Evolutionary conservation across 2,329 filamentous ascomycete genomes (phyloP), one percentile per base, ranked within the genome.

Genomic region (Xylariaceae sp.): DNA sequence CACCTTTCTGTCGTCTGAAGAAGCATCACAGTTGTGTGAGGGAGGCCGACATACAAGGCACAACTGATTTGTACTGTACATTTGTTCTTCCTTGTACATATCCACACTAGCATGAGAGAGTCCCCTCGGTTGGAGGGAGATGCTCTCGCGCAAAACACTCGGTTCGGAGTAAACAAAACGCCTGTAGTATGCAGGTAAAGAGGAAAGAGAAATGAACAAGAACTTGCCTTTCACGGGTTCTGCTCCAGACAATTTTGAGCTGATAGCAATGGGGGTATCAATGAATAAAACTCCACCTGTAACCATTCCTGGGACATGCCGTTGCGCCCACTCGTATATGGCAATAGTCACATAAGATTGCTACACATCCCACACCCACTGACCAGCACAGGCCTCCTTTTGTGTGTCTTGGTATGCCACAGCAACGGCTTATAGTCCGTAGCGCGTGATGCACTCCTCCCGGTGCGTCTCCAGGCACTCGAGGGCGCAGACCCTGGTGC

Each of bases 401-500:
- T n/a, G n/a, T n/a, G n/a, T n/a, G n/a, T n/a, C n/a, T n/a, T n/a
- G n/a, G n/a, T n/a, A n/a, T n/a, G n/a, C n/a, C n/a, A n/a, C n/a
- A n/a, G n/a, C n/a, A n/a, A n/a, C n/a, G n/a, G n/a, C n/a, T 56
- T 50, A 70, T 21, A 69, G 31, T 23, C 78, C 78, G 54, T 82
- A 83, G 53, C 81, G 69, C 41, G 78, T 74, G 46, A 86, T 73
- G 51, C 81, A 83, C 51, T 84, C 83, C 60, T 85, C 82, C 38
- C 79, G 73, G 59, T 90, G 85, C 46, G 74, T 69, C 54, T 79
- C 78, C 52, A 88, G 70, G 54, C 85, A 89, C 43, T 85, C 81
- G 50, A 89, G 61, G 27, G 83, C 84, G 59, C 85, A 90, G n/a
- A 86, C 79, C 52, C 81, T 71, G 31, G 75, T 76, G n/a, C 84